Percentiles rank a stretch among this genome's conserved stretches.
Conservation (phyloP, 805 yeast species). For the Kurtzmaniella cleridarum region DNA sequence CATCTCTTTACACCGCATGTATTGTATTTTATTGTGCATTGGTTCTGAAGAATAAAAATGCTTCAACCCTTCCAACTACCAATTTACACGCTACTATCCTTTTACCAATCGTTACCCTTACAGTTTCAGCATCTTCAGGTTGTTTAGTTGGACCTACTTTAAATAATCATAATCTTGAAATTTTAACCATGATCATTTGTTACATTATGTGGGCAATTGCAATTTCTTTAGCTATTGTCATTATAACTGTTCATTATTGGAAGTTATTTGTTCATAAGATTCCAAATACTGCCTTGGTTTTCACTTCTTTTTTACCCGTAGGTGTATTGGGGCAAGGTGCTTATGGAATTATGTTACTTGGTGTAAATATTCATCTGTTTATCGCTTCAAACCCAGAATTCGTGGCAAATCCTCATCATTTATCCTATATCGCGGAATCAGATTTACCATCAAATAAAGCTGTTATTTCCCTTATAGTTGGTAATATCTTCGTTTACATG, state of each 20-base stretch:
- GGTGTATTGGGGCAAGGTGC: constrained; percentile 88
- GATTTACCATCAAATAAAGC: constrained; percentile 7
- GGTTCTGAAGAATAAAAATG: constrained; percentile 28
- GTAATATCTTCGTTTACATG: constrained; percentile 8
- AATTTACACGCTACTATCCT: constrained; percentile 52
- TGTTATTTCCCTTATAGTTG: constrained; percentile 10
- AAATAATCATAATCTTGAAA: constrained; percentile 37
- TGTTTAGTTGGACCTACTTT: constrained; percentile 43
- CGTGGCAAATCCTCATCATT: constrained; percentile 13
- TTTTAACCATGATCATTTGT: constrained; percentile 49
- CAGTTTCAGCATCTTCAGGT: constrained; percentile 74
- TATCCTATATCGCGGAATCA: background rate
- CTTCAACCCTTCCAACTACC: constrained; percentile 5
- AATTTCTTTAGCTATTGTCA: constrained; percentile 49
- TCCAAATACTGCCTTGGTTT: constrained; percentile 51
- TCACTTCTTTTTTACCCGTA: constrained; percentile 70
- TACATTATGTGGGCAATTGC: constrained; percentile 69
- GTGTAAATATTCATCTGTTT: constrained; percentile 33
- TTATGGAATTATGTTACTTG: constrained; percentile 55
- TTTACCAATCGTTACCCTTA: constrained; percentile 74
- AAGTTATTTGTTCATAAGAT: constrained; percentile 53
- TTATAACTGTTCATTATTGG: constrained; percentile 55
- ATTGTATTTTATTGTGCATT: constrained; percentile 49
- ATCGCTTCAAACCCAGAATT: constrained; percentile 11
- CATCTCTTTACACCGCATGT: constrained; percentile 58